Evolutionary conservation across 768 basidiomycete species (phyloP).

Genomic region (Boletus coccyginus): DNA sequence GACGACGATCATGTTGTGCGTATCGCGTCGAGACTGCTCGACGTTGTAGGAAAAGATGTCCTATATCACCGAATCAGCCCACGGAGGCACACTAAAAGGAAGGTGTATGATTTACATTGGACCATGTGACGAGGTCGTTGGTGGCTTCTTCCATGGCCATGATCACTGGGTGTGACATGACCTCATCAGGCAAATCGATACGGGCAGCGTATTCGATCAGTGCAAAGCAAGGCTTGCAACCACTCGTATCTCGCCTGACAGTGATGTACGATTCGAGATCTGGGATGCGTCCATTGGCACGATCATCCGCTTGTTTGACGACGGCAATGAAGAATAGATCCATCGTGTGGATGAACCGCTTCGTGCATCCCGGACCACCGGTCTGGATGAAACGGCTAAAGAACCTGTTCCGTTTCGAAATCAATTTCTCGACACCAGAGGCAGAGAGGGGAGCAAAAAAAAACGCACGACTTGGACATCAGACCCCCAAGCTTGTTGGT

Average conservation of each 20-base stretch:
- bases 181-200: conserved; percentile 52
- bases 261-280: conserved; percentile 52
- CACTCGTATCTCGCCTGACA: conserved; percentile 53
- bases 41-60: conserved; percentile 77
- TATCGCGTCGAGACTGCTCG: conserved; percentile 67
- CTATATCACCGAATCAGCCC: conserved; percentile 31
- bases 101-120: conserved; percentile 33
- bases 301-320: conserved; percentile 43
- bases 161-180: conserved; percentile 50
- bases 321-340: conserved; percentile 42
- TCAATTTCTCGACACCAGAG: not conserved
- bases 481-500: conserved; percentile 29
- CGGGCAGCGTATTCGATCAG: conserved; percentile 53
- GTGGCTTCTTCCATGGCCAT: conserved; percentile 43
- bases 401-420: conserved; percentile 27
- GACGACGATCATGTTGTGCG: conserved; percentile 72
- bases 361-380: conserved; percentile 38
- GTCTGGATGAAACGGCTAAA: conserved; percentile 37
- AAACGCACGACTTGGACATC: conserved; percentile 35
- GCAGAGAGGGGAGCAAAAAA: not conserved
- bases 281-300: conserved; percentile 35
- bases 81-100: not conserved
- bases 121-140: conserved; percentile 52
- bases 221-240: conserved; percentile 48
- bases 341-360: conserved; percentile 41